phyloP scores from a whole-genome alignment of 1,139 yeast genomes.

The Geotrichum europaeum region DNA sequence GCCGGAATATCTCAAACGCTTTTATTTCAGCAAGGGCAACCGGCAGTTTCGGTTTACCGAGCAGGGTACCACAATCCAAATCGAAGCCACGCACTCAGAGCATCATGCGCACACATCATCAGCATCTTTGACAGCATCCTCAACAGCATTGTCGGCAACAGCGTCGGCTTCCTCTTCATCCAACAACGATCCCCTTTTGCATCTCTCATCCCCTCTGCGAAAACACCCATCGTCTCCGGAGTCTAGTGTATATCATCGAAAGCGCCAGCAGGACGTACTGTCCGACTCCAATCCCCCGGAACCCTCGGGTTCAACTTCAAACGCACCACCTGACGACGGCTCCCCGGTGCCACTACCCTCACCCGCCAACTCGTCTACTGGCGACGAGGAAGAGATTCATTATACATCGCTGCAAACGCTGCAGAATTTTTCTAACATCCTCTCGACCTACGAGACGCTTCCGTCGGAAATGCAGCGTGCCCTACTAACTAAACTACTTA shows the following conservation, averaged over 20 bases:
- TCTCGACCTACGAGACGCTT: slow-evolving; percentile 3
- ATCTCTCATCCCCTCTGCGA: slow-evolving; percentile 1
- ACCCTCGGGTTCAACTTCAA: background rate
- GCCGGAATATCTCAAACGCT: slow-evolving; percentile 9
- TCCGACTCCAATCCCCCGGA: background rate
- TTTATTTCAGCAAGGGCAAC: slow-evolving; percentile 5
- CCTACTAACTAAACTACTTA: slow-evolving; percentile 1
- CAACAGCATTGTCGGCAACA: background rate
- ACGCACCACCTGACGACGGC: slow-evolving; percentile 3
- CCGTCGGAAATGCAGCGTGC: slow-evolving; percentile 10
- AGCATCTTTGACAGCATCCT: background rate
- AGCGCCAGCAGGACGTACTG: background rate
- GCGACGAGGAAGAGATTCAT: slow-evolving; percentile 3
- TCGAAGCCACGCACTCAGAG: background rate
- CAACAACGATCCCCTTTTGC: slow-evolving; percentile 5
- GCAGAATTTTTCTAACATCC: slow-evolving; percentile 1
- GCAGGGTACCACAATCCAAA: slow-evolving; percentile 3
- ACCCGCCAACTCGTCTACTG: slow-evolving; percentile 7
- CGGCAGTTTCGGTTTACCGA: slow-evolving; percentile 4
- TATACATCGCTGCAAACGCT: slow-evolving; percentile 6
- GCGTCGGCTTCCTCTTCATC: background rate
- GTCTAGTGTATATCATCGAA: background rate
- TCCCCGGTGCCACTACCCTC: slow-evolving; percentile 11
- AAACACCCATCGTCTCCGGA: slow-evolving; percentile 2
- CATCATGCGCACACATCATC: background rate